Percentiles rank a stretch among this genome's conserved stretches.
These are phyloP conservation scores for Paragyromitra xinjiangensis DNA, from an alignment of 495 filamentous ascomycete species.

Conservation along the genomic window DNA sequence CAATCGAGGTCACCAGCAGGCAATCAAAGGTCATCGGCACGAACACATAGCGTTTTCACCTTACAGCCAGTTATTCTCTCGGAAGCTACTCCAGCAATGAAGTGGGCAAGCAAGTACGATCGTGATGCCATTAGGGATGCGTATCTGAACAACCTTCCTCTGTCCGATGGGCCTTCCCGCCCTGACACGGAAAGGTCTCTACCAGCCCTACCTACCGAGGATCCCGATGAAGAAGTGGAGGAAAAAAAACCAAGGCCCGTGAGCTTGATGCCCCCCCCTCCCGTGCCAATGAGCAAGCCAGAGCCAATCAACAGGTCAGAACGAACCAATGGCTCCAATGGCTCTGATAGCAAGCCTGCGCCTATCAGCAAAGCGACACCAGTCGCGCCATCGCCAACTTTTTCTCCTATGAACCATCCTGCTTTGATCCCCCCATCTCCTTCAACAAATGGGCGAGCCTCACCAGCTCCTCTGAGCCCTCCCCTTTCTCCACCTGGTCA, in stretches of 20 bases:
- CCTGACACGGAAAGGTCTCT: constrained; percentile 52
- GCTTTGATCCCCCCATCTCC: constrained; percentile 53
- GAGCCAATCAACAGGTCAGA: constrained; percentile 27
- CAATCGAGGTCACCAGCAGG: constrained; percentile 49
- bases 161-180: constrained; percentile 41
- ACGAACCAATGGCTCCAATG: constrained; percentile 21
- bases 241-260: constrained; percentile 34
- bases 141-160: constrained; percentile 67
- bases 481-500: constrained; percentile 35
- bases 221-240: constrained; percentile 32
- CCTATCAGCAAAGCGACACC: constrained; percentile 48
- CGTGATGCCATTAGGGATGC: constrained; percentile 81
- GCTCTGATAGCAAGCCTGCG: constrained; percentile 44
- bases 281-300: constrained; percentile 15
- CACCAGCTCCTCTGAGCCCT: constrained; percentile 47
- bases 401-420: constrained; percentile 39
- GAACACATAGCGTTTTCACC: constrained; percentile 89
- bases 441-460: constrained; percentile 53
- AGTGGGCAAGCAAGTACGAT: constrained; percentile 92
- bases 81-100: constrained; percentile 91
- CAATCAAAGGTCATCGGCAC: constrained; percentile 55
- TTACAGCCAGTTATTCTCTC: constrained; percentile 84
- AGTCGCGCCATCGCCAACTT: constrained; percentile 50
- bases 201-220: constrained; percentile 52
- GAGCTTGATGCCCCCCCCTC: constrained; percentile 40